Percentiles rank a stretch among this genome's conserved stretches.
phyloP scores from a whole-genome alignment of 257 asterid genomes.

The Forsythia viridissima region DNA sequence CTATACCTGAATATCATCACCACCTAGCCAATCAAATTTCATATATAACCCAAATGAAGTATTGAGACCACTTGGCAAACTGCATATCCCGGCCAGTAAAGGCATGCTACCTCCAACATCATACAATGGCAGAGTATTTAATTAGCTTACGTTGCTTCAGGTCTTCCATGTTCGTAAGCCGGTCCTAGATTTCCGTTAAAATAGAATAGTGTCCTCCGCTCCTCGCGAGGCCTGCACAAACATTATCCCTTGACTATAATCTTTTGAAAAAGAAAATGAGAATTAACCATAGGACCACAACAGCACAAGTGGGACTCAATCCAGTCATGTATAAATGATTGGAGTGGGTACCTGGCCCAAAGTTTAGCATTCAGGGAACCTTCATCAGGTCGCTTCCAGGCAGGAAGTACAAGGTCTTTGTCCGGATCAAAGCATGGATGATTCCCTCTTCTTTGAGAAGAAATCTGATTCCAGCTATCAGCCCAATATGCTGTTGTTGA shows the following conservation, averaged over 20 bases:
- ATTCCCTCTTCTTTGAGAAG: conserved; percentile 81
- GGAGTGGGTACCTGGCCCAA: conserved; percentile 66
- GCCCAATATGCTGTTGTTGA: conserved; percentile 95
- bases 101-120: neutral
- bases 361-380: conserved; percentile 49
- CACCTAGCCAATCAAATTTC: conserved; percentile 8
- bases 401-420: conserved; percentile 95
- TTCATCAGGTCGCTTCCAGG: conserved; percentile 88
- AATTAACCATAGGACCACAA: neutral
- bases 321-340: neutral
- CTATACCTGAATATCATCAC: conserved; percentile 67
- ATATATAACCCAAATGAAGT: neutral
- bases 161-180: conserved; percentile 82
- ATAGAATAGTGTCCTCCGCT: conserved; percentile 76
- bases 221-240: conserved; percentile 70
- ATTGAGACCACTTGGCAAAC: neutral
- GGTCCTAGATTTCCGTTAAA: conserved; percentile 97
- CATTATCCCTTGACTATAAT: conserved; percentile 8
- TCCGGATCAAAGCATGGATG: conserved; percentile 90
- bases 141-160: conserved; percentile 80
- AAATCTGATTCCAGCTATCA: conserved; percentile 76
- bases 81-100: neutral
- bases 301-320: neutral
- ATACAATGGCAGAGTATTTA: conserved; percentile 18
- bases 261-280: conserved; percentile 13